Evolutionary conservation across 495 filamentous ascomycete species (phyloP).

Genomic region (Podospora australis): DNA sequence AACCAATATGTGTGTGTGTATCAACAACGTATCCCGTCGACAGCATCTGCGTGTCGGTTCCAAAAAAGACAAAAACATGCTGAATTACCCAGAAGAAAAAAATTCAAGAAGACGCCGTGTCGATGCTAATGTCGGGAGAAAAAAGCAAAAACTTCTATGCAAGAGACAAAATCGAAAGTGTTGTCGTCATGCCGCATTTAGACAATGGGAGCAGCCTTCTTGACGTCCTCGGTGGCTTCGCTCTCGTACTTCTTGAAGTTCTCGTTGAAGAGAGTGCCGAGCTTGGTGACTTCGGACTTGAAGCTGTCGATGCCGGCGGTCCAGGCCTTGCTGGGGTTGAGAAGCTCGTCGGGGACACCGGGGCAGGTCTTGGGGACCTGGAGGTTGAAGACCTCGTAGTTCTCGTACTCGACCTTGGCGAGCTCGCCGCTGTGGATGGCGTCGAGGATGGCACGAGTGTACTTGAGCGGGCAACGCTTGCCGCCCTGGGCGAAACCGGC

Average conservation of each 20-base stretch:
- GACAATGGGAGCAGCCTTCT: constrained; percentile 54
- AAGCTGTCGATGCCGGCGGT: constrained; percentile 70
- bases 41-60: too few relatives aligned
- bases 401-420: constrained; percentile 86
- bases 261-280: constrained; percentile 80
- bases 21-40: too few relatives aligned
- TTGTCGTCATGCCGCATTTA: constrained; percentile 14
- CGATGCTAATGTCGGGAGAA: too few relatives aligned
- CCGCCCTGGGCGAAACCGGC: constrained; percentile 90
- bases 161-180: too few relatives aligned
- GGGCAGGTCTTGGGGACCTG: constrained; percentile 80
- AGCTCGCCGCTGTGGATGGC: constrained; percentile 95
- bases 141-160: too few relatives aligned
- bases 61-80: too few relatives aligned
- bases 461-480: constrained; percentile 98
- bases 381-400: constrained; percentile 94
- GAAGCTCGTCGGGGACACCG: constrained; percentile 79
- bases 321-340: constrained; percentile 94
- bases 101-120: too few relatives aligned
- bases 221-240: constrained; percentile 29
- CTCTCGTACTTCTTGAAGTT: constrained; percentile 64
- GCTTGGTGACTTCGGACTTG: constrained; percentile 78
- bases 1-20: too few relatives aligned
- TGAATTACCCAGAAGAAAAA: too few relatives aligned
- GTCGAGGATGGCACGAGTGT: constrained; percentile 96